Conservation (phyloP, 352 stramenopile species). For the Albugo candida region DNA sequence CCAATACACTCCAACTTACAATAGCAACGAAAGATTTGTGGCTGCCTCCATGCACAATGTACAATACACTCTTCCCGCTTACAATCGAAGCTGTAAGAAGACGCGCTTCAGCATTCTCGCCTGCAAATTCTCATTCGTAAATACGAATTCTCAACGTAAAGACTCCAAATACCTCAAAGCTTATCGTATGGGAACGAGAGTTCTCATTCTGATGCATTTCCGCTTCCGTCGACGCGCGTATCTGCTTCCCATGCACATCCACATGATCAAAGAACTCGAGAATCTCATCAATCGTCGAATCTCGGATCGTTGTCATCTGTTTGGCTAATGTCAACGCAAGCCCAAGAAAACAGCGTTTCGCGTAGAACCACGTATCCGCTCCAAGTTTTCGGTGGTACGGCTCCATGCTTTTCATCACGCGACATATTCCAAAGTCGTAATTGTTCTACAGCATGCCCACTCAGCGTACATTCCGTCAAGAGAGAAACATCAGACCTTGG, state of each 20-base stretch:
- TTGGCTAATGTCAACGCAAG: conserved; percentile 87
- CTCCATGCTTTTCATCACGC: conserved; percentile 90
- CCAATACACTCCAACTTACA: conserved; percentile 10
- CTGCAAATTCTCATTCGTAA: conserved; percentile 7
- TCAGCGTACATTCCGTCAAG: not conserved
- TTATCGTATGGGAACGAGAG: conserved; percentile 70
- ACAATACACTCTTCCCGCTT: too few relatives aligned
- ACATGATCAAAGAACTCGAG: conserved; percentile 84
- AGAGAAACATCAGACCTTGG: conserved; percentile 34
- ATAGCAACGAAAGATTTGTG: too few relatives aligned
- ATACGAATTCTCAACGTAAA: not conserved
- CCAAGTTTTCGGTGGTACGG: conserved; percentile 92
- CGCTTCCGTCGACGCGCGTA: conserved; percentile 64
- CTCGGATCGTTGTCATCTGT: conserved; percentile 89
- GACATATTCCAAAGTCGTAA: conserved; percentile 92
- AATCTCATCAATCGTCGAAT: conserved; percentile 88
- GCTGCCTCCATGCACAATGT: too few relatives aligned
- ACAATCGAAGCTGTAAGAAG: conserved; percentile 83
- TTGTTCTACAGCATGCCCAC: conserved; percentile 46
- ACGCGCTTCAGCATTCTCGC: conserved; percentile 85
- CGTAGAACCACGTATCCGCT: conserved; percentile 91
- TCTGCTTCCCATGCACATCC: conserved; percentile 83
- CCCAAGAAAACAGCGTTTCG: conserved; percentile 89
- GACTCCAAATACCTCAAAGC: conserved; percentile 52
- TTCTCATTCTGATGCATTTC: conserved; percentile 10